These are phyloP conservation scores for Yarrowia sp. DNA, from an alignment of 805 yeast genomes.

Conservation along the genomic window DNA sequence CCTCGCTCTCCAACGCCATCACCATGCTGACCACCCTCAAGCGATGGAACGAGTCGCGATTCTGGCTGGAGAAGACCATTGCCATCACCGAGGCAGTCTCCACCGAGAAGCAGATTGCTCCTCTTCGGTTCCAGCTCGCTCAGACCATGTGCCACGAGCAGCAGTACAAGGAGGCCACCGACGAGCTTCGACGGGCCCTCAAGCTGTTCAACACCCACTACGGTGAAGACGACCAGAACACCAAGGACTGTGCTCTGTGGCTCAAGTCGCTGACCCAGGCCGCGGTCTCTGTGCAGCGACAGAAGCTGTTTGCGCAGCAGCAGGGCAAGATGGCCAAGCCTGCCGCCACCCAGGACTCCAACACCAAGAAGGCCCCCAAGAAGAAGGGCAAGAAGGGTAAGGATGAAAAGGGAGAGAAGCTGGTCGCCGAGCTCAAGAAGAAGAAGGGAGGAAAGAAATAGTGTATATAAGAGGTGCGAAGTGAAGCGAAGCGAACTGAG, in stretches of 20 bases:
- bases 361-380: constrained; percentile 37
- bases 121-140: constrained; percentile 66
- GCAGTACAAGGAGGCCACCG: constrained; percentile 56
- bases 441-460: constrained; percentile 18
- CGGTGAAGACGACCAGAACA: constrained; percentile 66
- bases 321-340: constrained; percentile 7
- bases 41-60: constrained; percentile 48
- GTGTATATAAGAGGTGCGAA: constrained; percentile 1
- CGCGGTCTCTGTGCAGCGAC: constrained; percentile 48
- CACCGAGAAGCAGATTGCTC: constrained; percentile 59
- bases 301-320: constrained; percentile 29
- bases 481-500: too few species aligned
- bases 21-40: constrained; percentile 55
- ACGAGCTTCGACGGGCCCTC: constrained; percentile 55
- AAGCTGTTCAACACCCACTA: constrained; percentile 54
- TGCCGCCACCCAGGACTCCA: not conserved
- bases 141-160: constrained; percentile 54
- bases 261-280: constrained; percentile 54
- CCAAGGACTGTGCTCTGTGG: constrained; percentile 69
- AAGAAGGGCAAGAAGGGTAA: constrained; percentile 47
- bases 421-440: constrained; percentile 25
- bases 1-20: constrained; percentile 61
- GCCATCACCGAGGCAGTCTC: constrained; percentile 55
- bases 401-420: constrained; percentile 25
- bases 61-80: constrained; percentile 52